Evolutionary conservation across 2,329 filamentous ascomycete genomes (phyloP).

Genomic region (Fusarium verrucosum): DNA sequence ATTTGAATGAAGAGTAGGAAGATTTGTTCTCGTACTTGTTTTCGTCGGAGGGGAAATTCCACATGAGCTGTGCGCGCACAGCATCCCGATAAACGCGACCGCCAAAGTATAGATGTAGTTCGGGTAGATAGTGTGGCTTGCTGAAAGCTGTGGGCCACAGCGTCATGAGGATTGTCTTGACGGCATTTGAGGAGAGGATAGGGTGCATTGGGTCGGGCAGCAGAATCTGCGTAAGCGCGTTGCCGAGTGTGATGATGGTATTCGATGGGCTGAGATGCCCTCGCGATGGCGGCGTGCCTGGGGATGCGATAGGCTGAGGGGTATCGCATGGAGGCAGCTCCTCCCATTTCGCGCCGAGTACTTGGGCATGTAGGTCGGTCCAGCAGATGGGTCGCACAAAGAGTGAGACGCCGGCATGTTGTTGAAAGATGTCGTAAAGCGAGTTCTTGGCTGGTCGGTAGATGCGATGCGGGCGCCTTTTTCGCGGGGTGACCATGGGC

Average conservation of each 20-base stretch:
- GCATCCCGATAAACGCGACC: constrained; percentile 55
- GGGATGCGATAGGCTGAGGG: constrained; percentile 51
- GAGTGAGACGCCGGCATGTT: constrained; percentile 58
- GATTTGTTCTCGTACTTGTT: constrained; percentile 37
- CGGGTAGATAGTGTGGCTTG: constrained; percentile 46
- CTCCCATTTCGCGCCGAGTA: constrained; percentile 59
- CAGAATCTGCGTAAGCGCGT: constrained; percentile 56
- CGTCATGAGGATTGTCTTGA: constrained; percentile 56
- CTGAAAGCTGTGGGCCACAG: constrained; percentile 55
- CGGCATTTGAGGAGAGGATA: constrained; percentile 51
- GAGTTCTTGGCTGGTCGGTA: constrained; percentile 58
- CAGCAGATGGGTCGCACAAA: constrained; percentile 64
- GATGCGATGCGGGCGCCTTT: constrained; percentile 45
- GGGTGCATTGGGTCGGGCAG: constrained; percentile 47
- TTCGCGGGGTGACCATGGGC: constrained; percentile 34
- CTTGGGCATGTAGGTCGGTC: constrained; percentile 61
- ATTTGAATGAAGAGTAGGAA: constrained; percentile 48
- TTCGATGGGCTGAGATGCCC: constrained; percentile 53
- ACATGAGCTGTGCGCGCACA: constrained; percentile 61
- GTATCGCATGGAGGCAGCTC: constrained; percentile 54
- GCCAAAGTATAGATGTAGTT: constrained; percentile 63
- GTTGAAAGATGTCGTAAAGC: constrained; percentile 61
- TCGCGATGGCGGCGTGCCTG: constrained; percentile 49
- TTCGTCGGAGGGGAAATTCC: constrained; percentile 52
- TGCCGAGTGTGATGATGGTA: constrained; percentile 55